Conservation (phyloP, 2,329 filamentous ascomycete genomes). For the Apiospora phragmitis region DNA sequence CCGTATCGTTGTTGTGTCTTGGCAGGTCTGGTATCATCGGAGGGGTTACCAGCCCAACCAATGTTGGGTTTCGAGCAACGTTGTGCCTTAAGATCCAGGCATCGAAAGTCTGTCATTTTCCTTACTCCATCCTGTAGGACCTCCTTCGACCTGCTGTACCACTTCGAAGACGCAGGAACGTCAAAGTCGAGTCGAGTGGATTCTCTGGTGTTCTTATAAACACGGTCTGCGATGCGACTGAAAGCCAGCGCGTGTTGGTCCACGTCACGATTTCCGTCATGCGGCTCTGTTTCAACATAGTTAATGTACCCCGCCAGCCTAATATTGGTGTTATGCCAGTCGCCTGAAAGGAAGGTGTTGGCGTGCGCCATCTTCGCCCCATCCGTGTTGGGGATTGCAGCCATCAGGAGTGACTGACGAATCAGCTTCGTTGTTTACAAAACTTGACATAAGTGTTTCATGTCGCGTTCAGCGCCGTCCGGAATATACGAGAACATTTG, state of each 20-base stretch:
- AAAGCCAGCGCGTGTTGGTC: not conserved
- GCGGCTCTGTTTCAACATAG: not conserved
- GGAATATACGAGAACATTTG: not conserved
- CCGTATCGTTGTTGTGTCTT: not conserved
- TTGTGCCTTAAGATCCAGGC: not conserved
- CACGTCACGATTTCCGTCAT: not conserved
- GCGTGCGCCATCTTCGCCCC: not conserved
- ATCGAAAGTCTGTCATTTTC: not conserved
- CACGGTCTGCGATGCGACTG: not conserved
- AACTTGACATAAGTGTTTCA: not conserved
- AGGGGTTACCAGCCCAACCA: not conserved
- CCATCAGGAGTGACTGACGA: not conserved
- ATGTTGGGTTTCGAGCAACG: not conserved
- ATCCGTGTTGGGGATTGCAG: not conserved
- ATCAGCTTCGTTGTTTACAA: not conserved
- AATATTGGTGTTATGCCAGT: not conserved
- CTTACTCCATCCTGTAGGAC: not conserved
- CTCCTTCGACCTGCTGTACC: not conserved
- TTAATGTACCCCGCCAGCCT: not conserved
- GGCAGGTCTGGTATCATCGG: not conserved
- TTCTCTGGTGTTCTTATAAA: not conserved
- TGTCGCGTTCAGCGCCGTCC: not conserved
- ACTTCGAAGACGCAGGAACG: not conserved
- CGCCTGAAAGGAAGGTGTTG: not conserved
- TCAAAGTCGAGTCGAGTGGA: not conserved